phyloP scores from a whole-genome alignment of 768 basidiomycete species.

The Suillus weaverae region DNA sequence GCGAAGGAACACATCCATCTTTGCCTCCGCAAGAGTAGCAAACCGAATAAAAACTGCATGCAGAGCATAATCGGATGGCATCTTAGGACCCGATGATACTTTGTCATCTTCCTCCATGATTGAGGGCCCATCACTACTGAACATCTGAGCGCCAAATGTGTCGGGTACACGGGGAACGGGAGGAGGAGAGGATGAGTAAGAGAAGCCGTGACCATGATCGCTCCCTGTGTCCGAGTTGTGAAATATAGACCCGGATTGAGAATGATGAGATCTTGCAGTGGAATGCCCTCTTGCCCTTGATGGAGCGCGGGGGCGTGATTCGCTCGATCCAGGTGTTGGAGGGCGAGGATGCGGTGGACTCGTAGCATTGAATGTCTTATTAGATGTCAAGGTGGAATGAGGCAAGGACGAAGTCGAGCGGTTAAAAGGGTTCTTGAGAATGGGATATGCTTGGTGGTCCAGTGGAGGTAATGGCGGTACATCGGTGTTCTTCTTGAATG shows the following conservation, averaged over 20 bases:
- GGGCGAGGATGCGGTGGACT: conserved; percentile 60
- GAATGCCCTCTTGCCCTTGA: conserved; percentile 58
- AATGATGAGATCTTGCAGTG: conserved; percentile 71
- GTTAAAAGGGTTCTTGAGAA: conserved; percentile 79
- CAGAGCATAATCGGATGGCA: conserved; percentile 85
- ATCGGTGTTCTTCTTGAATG: conserved; percentile 74
- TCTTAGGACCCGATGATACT: conserved; percentile 69
- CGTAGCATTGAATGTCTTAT: conserved; percentile 41
- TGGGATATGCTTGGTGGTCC: conserved; percentile 67
- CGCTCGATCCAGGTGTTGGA: conserved; percentile 57
- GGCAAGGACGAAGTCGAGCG: conserved; percentile 77
- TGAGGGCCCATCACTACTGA: conserved; percentile 51
- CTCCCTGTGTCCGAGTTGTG: conserved; percentile 71
- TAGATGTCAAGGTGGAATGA: conserved; percentile 41
- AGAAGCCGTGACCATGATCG: conserved; percentile 53
- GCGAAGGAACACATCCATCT: conserved; percentile 74
- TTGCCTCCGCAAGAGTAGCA: conserved; percentile 73
- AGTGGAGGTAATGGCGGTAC: conserved; percentile 75
- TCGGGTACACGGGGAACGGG: conserved; percentile 79
- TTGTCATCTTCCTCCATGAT: conserved; percentile 67
- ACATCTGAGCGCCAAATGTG: conserved; percentile 44
- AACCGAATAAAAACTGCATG: conserved; percentile 89
- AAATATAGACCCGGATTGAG: conserved; percentile 73
- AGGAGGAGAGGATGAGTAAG: conserved; percentile 58
- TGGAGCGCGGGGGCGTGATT: conserved; percentile 34